phyloP scores from a whole-genome alignment of 441 rosid species.

The Rhodomyrtus psidioides region DNA sequence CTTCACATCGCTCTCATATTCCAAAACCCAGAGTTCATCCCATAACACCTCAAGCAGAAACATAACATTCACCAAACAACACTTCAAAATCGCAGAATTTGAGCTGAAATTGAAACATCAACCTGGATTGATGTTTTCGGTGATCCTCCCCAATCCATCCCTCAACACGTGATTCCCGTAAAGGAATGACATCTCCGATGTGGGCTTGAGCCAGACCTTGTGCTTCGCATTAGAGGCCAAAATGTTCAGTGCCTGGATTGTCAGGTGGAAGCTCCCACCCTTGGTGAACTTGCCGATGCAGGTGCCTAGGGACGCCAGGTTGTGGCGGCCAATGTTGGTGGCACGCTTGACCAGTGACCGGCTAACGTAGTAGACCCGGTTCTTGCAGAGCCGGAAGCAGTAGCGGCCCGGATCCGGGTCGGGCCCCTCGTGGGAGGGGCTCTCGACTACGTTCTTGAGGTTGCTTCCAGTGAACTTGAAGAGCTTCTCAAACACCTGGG shows the following conservation, averaged over 20 bases:
- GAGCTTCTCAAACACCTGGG: slow-evolving; percentile 80
- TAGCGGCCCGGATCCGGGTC: slow-evolving; percentile 59
- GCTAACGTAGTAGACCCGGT: slow-evolving; percentile 68
- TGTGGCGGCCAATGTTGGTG: slow-evolving; percentile 54
- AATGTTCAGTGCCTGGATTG: slow-evolving; percentile 45
- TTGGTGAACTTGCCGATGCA: slow-evolving; percentile 84
- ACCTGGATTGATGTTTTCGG: slow-evolving; percentile 47
- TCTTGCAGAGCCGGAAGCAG: slow-evolving; percentile 85
- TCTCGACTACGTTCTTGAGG: slow-evolving; percentile 80
- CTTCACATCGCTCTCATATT: neutral
- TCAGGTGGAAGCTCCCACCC: slow-evolving; percentile 66
- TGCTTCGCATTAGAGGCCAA: slow-evolving; percentile 74
- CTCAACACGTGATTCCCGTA: slow-evolving; percentile 88
- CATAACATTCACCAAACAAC: neutral
- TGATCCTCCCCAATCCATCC: slow-evolving; percentile 88
- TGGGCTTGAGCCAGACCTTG: slow-evolving; percentile 90
- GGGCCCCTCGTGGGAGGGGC: slow-evolving; percentile 78
- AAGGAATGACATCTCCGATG: slow-evolving; percentile 86
- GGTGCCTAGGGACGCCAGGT: slow-evolving; percentile 59
- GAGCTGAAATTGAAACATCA: neutral
- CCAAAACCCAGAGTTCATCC: neutral
- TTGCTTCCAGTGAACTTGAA: too few relatives aligned
- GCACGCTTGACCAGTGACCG: slow-evolving; percentile 79
- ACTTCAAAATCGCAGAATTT: neutral
- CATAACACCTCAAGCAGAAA: neutral